Percentiles rank a stretch among this genome's conserved stretches.
Conservation (phyloP, 495 filamentous ascomycete genomes). For the Aspergillus ellipticus region DNA sequence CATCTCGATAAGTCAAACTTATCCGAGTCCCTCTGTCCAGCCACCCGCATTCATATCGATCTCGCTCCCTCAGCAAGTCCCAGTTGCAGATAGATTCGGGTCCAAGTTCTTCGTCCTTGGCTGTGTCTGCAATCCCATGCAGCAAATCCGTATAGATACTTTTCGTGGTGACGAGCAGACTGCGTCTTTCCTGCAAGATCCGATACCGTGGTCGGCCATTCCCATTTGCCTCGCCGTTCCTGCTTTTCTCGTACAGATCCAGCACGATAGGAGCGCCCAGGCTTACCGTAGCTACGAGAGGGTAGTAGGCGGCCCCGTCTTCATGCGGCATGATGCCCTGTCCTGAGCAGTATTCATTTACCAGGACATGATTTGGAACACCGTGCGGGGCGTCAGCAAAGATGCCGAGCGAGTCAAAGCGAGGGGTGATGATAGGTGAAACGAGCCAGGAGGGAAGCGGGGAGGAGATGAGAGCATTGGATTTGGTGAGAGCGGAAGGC, state of each 20-base stretch:
- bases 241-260: slow-evolving; percentile 67
- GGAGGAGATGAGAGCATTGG: slow-evolving; percentile 69
- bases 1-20: slow-evolving; percentile 92
- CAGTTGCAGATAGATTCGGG: slow-evolving; percentile 74
- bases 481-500: slow-evolving; percentile 71
- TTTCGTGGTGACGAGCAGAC: slow-evolving; percentile 68
- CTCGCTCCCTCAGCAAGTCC: slow-evolving; percentile 63
- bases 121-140: slow-evolving; percentile 69
- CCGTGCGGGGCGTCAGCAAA: slow-evolving; percentile 70
- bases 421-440: slow-evolving; percentile 60
- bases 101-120: slow-evolving; percentile 57
- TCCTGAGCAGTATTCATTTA: slow-evolving; percentile 86
- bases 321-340: slow-evolving; percentile 97
- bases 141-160: slow-evolving; percentile 68
- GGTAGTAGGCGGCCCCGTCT: slow-evolving; percentile 82
- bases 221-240: slow-evolving; percentile 32
- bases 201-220: slow-evolving; percentile 49
- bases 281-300: slow-evolving; percentile 86
- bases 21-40: slow-evolving; percentile 64
- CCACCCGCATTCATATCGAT: slow-evolving; percentile 52
- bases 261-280: slow-evolving; percentile 73
- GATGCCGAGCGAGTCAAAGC: slow-evolving; percentile 56
- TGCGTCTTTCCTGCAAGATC: slow-evolving; percentile 83
- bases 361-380: slow-evolving; percentile 82
- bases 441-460: slow-evolving; percentile 76